Evolutionary conservation across 73 alveolate genomes (phyloP), one percentile per base, ranked within the genome.

Genomic region (Stentor coeruleus): DNA sequence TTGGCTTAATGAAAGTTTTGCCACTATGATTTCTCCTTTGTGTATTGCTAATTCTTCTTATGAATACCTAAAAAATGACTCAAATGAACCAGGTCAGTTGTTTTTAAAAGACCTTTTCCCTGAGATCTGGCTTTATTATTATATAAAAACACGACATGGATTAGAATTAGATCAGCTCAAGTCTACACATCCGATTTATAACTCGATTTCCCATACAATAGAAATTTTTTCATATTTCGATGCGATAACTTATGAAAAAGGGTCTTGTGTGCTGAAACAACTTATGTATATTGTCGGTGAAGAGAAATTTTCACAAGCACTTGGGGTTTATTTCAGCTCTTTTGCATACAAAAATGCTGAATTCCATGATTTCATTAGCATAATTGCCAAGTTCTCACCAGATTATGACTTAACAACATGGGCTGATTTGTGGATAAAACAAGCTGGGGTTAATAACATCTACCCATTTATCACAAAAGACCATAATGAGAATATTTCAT

Each of bases 171-270:
- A 97, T 87, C 89, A 89, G 76, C 82, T 87, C 82, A 76, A 87
- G 0, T 90, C 97, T 0, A 96, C 99, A 3, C 99, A 97, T 86
- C 98, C 99, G 4, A 95, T 97, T 31, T 89, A 88, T 76, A 88
- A 96, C n/a, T 88, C 73, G 49, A 95, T 96, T 38, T 88, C 89
- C 74, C 87, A 94, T 79, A 96, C 99, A 3, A 96, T 87, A 66
- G 99, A 86, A 31, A 98, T 98, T 14, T 97, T 83, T 39, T 90
- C 95, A 40, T 95, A 91, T n/a, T 97, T 96, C 84, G 98, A 95
- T 82, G 85, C 89, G 20, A 93, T 93, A 15, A 86, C 91, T 55
- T 93, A 91, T 74, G 96, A 93, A 30, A 95, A 95, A 85, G 99
- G 99, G 33, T 93, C 97, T 77, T 86, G 94, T 6, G 59, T 90